These are phyloP conservation scores for Prosopis cineraria DNA, from an alignment of 306 rosid species.

Conservation along the genomic window DNA sequence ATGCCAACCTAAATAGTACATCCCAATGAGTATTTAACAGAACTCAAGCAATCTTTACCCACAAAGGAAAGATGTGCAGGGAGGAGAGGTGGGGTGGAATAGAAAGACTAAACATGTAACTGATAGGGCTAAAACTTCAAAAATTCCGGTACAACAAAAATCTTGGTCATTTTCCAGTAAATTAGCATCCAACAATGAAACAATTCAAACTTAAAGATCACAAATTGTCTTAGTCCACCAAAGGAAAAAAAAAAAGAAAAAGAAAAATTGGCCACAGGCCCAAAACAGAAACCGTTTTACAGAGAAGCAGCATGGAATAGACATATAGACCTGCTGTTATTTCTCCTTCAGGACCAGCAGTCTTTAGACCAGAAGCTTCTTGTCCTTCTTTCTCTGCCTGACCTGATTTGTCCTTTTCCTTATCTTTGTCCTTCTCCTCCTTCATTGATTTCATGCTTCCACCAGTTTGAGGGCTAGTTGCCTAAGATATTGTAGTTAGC, in stretches of 20 bases:
- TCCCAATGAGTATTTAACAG: background rate
- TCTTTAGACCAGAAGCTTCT: constrained; percentile 87
- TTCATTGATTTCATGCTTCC: constrained; percentile 87
- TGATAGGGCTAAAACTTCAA: background rate
- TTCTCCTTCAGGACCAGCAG: constrained; percentile 97
- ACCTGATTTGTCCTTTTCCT: constrained; percentile 63
- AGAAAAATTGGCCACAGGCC: constrained; percentile 2
- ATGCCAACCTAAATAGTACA: background rate
- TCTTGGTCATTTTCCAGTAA: background rate
- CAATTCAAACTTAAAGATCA: constrained; percentile 21
- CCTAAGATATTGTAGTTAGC: constrained; percentile 46
- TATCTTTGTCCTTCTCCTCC: constrained; percentile 75
- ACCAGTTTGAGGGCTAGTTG: constrained; percentile 93
- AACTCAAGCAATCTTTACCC: background rate
- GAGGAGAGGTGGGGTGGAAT: background rate
- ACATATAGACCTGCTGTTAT: constrained; percentile 84
- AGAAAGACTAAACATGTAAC: background rate
- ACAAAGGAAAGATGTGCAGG: background rate
- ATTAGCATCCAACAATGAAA: background rate
- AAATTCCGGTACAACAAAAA: background rate
- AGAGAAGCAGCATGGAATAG: background rate
- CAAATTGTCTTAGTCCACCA: constrained; percentile 3
- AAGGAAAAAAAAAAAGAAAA: too few species aligned
- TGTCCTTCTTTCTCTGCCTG: constrained; percentile 81
- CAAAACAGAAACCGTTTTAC: background rate